phyloP scores from a whole-genome alignment of 108 stramenopile species.

The Thalassiosira profunda region DNA sequence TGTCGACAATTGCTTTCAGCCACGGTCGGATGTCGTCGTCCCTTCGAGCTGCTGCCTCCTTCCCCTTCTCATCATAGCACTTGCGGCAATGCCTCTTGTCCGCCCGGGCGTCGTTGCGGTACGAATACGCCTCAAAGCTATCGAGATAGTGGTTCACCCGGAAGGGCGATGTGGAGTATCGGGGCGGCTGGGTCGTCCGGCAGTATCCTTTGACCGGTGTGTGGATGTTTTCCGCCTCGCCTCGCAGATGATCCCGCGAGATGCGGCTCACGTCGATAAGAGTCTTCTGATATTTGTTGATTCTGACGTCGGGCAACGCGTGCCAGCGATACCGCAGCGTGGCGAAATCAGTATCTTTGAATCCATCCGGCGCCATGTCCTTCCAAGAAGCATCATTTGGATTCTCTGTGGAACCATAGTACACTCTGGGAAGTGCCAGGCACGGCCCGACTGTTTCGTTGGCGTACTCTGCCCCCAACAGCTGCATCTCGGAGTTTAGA shows the following conservation, averaged over 20 bases:
- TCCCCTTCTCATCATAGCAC: neutral
- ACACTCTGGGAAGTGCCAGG: slow-evolving; percentile 21
- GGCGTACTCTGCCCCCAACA: neutral
- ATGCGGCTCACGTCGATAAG: slow-evolving; percentile 66
- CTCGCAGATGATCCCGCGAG: slow-evolving; percentile 36
- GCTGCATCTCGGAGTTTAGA: neutral
- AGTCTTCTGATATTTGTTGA: slow-evolving; percentile 57
- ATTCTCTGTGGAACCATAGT: slow-evolving; percentile 25
- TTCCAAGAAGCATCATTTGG: neutral
- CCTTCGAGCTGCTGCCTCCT: too few species aligned
- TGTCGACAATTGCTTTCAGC: too few species aligned
- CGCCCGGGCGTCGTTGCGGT: slow-evolving; percentile 59
- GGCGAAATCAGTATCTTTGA: slow-evolving; percentile 51
- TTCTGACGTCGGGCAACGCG: slow-evolving; percentile 15
- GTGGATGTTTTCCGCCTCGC: slow-evolving; percentile 18
- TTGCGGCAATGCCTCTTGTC: slow-evolving; percentile 35
- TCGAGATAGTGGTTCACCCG: slow-evolving; percentile 64
- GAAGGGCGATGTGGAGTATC: slow-evolving; percentile 20
- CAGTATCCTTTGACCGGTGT: slow-evolving; percentile 19
- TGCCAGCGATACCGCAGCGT: slow-evolving; percentile 59
- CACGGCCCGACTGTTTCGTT: slow-evolving; percentile 8
- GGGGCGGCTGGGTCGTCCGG: slow-evolving; percentile 31
- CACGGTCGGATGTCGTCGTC: too few species aligned
- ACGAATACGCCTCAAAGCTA: slow-evolving; percentile 58
- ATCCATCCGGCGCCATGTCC: slow-evolving; percentile 14